Evolutionary conservation across 2,329 filamentous ascomycete genomes (phyloP), one percentile per base, ranked within the genome.

Genomic region (Aspergillus calidoustus): DNA sequence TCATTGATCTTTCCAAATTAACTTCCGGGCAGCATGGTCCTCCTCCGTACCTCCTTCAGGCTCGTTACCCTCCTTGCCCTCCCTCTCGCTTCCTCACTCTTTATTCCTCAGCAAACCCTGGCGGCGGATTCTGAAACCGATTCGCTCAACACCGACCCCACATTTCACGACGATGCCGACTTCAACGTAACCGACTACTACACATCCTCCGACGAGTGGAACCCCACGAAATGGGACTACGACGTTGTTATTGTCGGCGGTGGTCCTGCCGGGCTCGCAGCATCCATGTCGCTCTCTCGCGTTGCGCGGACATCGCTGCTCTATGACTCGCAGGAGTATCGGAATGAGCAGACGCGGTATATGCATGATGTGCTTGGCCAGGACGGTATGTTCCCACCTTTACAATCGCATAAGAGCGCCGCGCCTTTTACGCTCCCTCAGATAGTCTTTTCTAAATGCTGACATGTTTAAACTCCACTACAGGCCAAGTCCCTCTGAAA

Each of bases 171-270:
- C 17, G 17, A 46, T 7, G 43, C 17, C 43, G 43, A 11, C 7
- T 46, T 46, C 6, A 46, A 46, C n/a, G 7, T 19, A 46, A 19
- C 43, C 15, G 43, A 46, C 43, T 46, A 46, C n/a, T 46, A 46
- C n/a, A 46, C 43, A n/a, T 11, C 43, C 17, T 4, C 22, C 9
- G 43, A 46, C 7, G 43, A 46, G 22, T 46, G 43, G 43, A 46
- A 15, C 43, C 43, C 43, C 7, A 46, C 43, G 7, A 46, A 17
- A 46, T 46, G 43, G 43, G 43, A 46, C 43, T 58, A 58, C 19
- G 55, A 58, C 31, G 55, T 43, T 17, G 28, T 58, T 4, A 51
- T 58, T 23, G 41, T 58, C 47, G 55, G 55, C 13, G 55, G 30
- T 6, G 47, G 55, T n/a, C 55, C 55, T 51, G 47, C 55, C 15